These are phyloP conservation scores for Fonsecaea multimorphosa DNA, from an alignment of 2,329 filamentous ascomycete genomes.

Conservation along the genomic window DNA sequence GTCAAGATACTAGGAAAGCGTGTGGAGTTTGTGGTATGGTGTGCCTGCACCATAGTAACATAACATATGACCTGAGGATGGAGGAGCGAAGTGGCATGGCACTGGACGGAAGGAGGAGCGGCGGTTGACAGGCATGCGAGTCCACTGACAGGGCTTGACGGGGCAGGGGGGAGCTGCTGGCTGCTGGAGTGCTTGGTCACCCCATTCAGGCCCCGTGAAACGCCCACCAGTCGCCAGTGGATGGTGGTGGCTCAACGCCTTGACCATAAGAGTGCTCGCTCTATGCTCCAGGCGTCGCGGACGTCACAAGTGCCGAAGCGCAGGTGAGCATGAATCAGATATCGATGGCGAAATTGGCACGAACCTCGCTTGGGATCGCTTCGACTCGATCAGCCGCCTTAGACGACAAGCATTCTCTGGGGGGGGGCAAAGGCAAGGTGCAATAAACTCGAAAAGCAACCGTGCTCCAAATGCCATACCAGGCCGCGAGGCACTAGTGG, in stretches of 20 bases:
- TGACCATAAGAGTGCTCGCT: conserved; percentile 20
- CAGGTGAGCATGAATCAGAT: conserved; percentile 34
- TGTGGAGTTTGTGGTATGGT: conserved; percentile 21
- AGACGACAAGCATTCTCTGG: conserved; percentile 34
- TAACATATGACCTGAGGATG: conserved; percentile 16
- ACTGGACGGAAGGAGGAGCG: conserved; percentile 21
- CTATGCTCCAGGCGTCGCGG: conserved; percentile 34
- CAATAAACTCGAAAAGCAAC: not conserved
- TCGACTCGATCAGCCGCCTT: conserved; percentile 38
- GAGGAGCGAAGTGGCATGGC: conserved; percentile 23
- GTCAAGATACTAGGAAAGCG: conserved; percentile 11
- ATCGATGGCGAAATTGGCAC: conserved; percentile 39
- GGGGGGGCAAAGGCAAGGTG: conserved; percentile 5
- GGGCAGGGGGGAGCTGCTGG: conserved; percentile 14
- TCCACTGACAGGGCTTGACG: conserved; percentile 21
- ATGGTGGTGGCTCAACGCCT: conserved; percentile 20
- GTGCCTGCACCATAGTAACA: conserved; percentile 24
- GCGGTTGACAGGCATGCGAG: conserved; percentile 18
- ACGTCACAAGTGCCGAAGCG: conserved; percentile 37
- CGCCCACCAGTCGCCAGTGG: conserved; percentile 27
- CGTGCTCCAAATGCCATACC: conserved; percentile 13
- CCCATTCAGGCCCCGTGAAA: conserved; percentile 35
- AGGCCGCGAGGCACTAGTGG: conserved; percentile 8
- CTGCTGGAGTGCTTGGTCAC: conserved; percentile 23
- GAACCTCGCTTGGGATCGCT: conserved; percentile 39